Conservation (phyloP, 2,329 filamentous ascomycete species). For the Macroventuria anomochaeta region DNA sequence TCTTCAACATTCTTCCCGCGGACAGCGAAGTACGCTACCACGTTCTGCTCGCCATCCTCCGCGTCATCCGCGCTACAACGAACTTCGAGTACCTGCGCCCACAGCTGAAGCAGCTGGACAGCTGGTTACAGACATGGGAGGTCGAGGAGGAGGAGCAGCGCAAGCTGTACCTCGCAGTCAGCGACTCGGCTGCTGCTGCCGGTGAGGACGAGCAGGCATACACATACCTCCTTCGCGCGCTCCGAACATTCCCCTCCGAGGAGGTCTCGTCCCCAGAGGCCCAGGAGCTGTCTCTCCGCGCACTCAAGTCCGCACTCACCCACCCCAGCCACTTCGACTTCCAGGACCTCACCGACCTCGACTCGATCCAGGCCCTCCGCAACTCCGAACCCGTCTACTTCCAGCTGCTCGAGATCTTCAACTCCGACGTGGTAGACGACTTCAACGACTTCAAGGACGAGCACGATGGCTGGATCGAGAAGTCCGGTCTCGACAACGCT, state of each 20-base stretch:
- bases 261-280: slow-evolving; percentile 62
- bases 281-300: slow-evolving; percentile 66
- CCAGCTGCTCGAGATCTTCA: slow-evolving; percentile 94
- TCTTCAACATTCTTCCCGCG: slow-evolving; percentile 90
- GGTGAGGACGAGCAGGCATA: slow-evolving; percentile 78
- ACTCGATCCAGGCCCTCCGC: slow-evolving; percentile 83
- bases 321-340: slow-evolving; percentile 74
- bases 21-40: slow-evolving; percentile 80
- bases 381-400: slow-evolving; percentile 85
- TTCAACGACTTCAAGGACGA: slow-evolving; percentile 95
- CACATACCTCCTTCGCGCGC: slow-evolving; percentile 75
- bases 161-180: slow-evolving; percentile 82
- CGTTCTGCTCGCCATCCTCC: slow-evolving; percentile 87
- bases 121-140: slow-evolving; percentile 84
- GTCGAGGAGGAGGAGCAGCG: slow-evolving; percentile 81
- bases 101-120: slow-evolving; percentile 81
- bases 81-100: slow-evolving; percentile 82
- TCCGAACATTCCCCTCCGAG: slow-evolving; percentile 74
- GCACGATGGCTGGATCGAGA: slow-evolving; percentile 83
- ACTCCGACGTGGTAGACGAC: slow-evolving; percentile 91
- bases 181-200: slow-evolving; percentile 78
- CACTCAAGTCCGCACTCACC: slow-evolving; percentile 70
- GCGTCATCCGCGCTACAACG: slow-evolving; percentile 73
- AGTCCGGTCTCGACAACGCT: slow-evolving; percentile 72
- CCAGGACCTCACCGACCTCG: slow-evolving; percentile 71